Evolutionary conservation across 352 stramenopile genomes (phyloP).

Genomic region (Phytophthora pseudosyringae): DNA sequence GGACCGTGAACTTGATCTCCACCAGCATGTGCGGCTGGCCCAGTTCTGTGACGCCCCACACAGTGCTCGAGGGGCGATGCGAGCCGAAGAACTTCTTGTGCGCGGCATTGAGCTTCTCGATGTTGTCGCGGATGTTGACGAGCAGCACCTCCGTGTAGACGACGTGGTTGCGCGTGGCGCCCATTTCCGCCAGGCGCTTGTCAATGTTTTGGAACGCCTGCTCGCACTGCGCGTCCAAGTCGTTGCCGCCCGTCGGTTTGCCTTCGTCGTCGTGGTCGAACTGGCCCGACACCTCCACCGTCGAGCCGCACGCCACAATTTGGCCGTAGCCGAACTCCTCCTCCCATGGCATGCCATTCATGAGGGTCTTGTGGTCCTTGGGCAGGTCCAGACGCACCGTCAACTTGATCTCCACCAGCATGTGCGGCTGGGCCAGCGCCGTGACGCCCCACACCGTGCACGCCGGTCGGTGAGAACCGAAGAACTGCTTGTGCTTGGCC

Average conservation of each 20-base stretch:
- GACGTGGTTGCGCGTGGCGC: constrained; percentile 2
- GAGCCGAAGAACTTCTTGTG: constrained; percentile 11
- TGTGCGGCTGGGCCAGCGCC: not conserved
- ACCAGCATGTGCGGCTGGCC: constrained; percentile 5
- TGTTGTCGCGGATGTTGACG: constrained; percentile 11
- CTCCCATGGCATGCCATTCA: constrained; percentile 9
- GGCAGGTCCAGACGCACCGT: constrained; percentile 1
- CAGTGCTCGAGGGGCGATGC: constrained; percentile 1
- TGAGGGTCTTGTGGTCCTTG: constrained; percentile 6
- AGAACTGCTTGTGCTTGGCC: constrained; percentile 3
- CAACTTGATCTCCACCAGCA: constrained; percentile 9
- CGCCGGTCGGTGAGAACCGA: not conserved
- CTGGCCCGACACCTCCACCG: constrained; percentile 3
- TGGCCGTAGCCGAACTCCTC: constrained; percentile 7
- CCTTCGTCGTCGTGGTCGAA: constrained; percentile 7
- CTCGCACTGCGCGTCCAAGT: constrained; percentile 6
- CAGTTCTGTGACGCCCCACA: not conserved
- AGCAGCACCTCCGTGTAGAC: constrained; percentile 5
- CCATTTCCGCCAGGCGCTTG: constrained; percentile 5
- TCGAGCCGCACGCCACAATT: constrained; percentile 8
- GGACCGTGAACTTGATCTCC: constrained; percentile 12
- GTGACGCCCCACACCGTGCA: constrained; percentile 9
- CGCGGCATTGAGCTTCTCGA: not conserved
- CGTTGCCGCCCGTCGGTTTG: constrained; percentile 1
- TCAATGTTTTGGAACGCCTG: constrained; percentile 9